Percentiles rank a stretch among this genome's conserved stretches.
Conservation (phyloP, 1,284 basidiomycete species). For the Clitocybe nebularis region DNA sequence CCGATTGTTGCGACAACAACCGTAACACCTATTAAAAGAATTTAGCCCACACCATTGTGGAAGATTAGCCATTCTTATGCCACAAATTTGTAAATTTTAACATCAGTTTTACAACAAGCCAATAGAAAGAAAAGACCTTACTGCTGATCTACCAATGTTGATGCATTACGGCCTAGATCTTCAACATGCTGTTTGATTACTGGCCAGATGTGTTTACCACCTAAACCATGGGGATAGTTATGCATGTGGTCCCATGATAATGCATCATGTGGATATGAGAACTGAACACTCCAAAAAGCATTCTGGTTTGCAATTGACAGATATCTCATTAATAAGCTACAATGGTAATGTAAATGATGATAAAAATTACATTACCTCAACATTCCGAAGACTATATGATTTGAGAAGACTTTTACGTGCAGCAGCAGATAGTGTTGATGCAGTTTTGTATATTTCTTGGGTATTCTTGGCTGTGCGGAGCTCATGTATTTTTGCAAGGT, state of each 20-base stretch:
- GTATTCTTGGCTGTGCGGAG: constrained; percentile 1
- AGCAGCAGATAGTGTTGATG: background rate
- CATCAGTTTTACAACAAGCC: background rate
- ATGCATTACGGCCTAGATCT: constrained; percentile 4
- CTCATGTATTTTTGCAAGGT: constrained; percentile 14
- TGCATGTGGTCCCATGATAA: constrained; percentile 31
- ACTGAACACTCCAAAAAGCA: constrained; percentile 23
- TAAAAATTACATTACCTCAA: constrained; percentile 22
- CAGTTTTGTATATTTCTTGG: background rate
- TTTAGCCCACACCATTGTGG: too few species aligned
- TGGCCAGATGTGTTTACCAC: constrained; percentile 21
- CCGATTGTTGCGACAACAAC: too few species aligned
- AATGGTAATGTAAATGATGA: constrained; percentile 4
- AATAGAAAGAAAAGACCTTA: background rate
- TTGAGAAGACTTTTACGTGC: constrained; percentile 22
- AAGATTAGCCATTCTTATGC: too few species aligned
- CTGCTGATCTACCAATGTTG: constrained; percentile 10
- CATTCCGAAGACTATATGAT: constrained; percentile 22
- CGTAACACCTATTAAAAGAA: too few species aligned
- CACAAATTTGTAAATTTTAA: too few species aligned
- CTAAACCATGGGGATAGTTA: constrained; percentile 24
- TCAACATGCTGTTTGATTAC: constrained; percentile 15
- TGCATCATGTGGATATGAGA: constrained; percentile 22
- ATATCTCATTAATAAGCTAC: background rate
- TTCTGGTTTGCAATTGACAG: too few species aligned